Base-by-base conservation (phyloP, 2,329 filamentous ascomycete species). In the Alternaria incomplexa region DNA sequence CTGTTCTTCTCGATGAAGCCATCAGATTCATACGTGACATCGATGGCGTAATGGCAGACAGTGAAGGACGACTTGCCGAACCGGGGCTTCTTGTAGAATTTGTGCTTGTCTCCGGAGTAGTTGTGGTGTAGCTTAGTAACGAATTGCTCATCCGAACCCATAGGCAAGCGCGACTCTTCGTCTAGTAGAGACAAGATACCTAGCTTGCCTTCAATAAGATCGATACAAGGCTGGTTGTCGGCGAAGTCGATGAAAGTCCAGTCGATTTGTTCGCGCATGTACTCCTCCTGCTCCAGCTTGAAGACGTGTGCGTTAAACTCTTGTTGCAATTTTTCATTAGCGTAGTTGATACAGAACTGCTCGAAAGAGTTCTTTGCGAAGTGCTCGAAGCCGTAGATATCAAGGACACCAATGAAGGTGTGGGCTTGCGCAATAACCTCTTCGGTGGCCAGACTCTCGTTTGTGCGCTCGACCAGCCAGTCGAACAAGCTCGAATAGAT, bases 181-280 rank as follows among this genome's bases (percentile, higher is more conserved):
- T 99, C 96, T 43, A 99, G 85, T 26, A 99, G 85, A 20, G 95
- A 93, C 67, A 99, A 82, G 55, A 99, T 91, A 81, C 96, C 96
- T 71, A 99, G 88, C 81, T 97, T 98, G 71, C 93, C 95, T 83
- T 99, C 96, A 71, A 99, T 99, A 56, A 99, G 84, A 80, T 99
- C 96, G 74, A 99, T 99, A 83, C 96, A 99, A 17, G 96, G 96
- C 83, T 99, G 96, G 75, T 99, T 99, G 82, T 99, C 96, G 6
- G 95, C 97, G 81, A 99, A 99, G 79, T 99, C 96, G 78, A 99
- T 99, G 78, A 99, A 99, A 10, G 92, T 97, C 96, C 96, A 99
- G 82, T 98, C 94, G 69, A 99, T 99, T 83, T 98, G 86, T 82
- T 99, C 96, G 58, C 91, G 89, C 44, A 97, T 87, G 78, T 99